Conservation (phyloP, 805 yeast genomes). For the Lipomyces yamanashiensis region DNA sequence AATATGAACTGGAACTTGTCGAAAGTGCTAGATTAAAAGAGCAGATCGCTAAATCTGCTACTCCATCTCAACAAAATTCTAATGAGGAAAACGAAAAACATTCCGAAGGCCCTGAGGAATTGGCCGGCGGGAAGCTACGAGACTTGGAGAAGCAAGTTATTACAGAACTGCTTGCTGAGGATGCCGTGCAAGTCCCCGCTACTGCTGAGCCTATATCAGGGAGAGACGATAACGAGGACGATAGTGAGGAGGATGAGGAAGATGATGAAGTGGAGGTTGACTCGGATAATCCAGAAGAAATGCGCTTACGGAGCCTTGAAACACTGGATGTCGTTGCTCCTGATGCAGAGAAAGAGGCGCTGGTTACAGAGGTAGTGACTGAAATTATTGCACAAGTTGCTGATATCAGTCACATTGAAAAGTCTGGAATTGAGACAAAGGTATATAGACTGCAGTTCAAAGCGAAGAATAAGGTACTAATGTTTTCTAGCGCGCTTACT, state of each 20-base stretch:
- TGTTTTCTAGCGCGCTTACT: conserved; percentile 10
- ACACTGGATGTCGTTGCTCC: not conserved
- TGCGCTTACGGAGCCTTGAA: conserved; percentile 16
- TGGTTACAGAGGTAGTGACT: not conserved
- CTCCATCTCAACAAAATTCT: not conserved
- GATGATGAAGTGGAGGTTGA: conserved; percentile 13
- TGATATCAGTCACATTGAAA: not conserved
- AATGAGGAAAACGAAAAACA: not conserved
- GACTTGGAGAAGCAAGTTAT: too few relatives aligned
- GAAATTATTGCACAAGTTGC: not conserved
- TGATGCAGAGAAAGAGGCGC: not conserved
- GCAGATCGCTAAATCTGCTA: not conserved
- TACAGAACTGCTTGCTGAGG: too few relatives aligned
- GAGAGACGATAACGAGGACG: not conserved
- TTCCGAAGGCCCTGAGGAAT: not conserved
- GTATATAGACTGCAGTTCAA: not conserved
- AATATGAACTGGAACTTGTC: not conserved
- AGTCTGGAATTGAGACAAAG: conserved; percentile 4
- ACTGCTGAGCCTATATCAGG: too few relatives aligned
- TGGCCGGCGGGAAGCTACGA: too few relatives aligned
- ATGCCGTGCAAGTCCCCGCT: too few relatives aligned
- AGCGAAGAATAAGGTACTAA: not conserved
- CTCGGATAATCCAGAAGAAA: conserved; percentile 14
- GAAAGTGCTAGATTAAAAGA: not conserved
- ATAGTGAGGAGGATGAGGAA: conserved; percentile 10